Conservation (phyloP, 306 rosid genomes). For the Prunus davidiana region DNA sequence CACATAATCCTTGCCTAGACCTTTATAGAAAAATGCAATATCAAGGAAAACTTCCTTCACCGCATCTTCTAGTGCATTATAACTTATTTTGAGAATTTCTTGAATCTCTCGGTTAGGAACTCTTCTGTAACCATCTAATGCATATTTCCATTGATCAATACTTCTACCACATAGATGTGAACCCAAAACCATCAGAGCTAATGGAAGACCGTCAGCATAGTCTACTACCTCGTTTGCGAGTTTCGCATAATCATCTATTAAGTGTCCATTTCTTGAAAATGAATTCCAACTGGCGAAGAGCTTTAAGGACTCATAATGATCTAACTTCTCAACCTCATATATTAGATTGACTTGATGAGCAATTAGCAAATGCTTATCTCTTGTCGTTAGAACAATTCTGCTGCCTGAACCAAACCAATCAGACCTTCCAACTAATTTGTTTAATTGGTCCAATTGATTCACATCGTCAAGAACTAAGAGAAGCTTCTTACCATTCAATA, state of each 20-base stretch:
- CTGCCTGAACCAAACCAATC: not conserved
- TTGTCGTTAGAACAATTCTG: constrained; percentile 19
- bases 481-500: not conserved
- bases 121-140: constrained; percentile 28
- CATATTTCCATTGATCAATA: constrained; percentile 28
- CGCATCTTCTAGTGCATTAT: constrained; percentile 21
- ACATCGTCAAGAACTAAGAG: constrained; percentile 17
- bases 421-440: not conserved
- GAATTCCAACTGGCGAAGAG: not conserved
- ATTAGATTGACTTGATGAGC: not conserved
- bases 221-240: not conserved
- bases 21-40: constrained; percentile 36
- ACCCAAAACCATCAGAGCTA: constrained; percentile 41
- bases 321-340: not conserved
- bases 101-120: constrained; percentile 30
- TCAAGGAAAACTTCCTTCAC: constrained; percentile 30
- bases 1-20: constrained; percentile 7
- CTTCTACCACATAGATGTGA: constrained; percentile 16
- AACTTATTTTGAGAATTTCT: constrained; percentile 31
- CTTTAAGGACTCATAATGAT: not conserved
- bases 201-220: constrained; percentile 19
- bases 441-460: not conserved
- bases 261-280: not conserved
- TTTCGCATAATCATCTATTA: not conserved
- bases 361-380: not conserved